Base-by-base conservation (phyloP, 2,329 filamentous ascomycete genomes). In the Penicillium sp. region DNA sequence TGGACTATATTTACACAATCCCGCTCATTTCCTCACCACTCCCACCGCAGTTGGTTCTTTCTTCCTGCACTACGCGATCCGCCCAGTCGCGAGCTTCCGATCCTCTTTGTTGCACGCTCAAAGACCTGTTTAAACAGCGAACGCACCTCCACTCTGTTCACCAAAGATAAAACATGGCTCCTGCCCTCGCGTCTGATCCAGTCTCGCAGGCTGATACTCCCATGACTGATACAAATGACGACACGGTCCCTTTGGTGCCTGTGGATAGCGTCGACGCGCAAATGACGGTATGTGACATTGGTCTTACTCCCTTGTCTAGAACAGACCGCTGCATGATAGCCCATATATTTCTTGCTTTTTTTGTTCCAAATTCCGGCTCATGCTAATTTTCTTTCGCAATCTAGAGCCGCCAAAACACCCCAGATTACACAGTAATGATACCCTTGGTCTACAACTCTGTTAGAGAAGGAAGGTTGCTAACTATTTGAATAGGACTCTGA, bases 341-440 rank as follows among this genome's bases (percentile, higher is more conserved):
- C 19, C 19, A 38, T 34, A 40, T 34, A 40, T 56, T 39, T 13
- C 3, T 19, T 38, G 11, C 5, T 29, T 21, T 34, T 27, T 33
- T n/a, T 1, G 4, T 15, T 38, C 23, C 11, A 19, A 33, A 2
- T 15, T 38, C 23, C 8, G 13, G 16, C 10, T 8, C 43, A 40
- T 60, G 31, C 63, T 68, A 38, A 68, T 33, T 33, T 7, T 44
- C 46, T 19, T 25, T 40, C 33, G 31, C 16, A 39, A 39, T 62
- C 15, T 27, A 81, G 76, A 78, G 79, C 62, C 78, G 80, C 57
- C 76, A 84, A 68, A 83, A 86, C 55, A 87, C 84, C 8, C 84
- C 84, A 43, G 84, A 86, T 62, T 86, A 86, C 70, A 86, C 84
- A 61, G 79, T 82, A 80, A 63, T 63, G 47, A 55, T 48, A 34